Conservation (phyloP, 177 flowering plant species). For the Vitis hybrid region DNA sequence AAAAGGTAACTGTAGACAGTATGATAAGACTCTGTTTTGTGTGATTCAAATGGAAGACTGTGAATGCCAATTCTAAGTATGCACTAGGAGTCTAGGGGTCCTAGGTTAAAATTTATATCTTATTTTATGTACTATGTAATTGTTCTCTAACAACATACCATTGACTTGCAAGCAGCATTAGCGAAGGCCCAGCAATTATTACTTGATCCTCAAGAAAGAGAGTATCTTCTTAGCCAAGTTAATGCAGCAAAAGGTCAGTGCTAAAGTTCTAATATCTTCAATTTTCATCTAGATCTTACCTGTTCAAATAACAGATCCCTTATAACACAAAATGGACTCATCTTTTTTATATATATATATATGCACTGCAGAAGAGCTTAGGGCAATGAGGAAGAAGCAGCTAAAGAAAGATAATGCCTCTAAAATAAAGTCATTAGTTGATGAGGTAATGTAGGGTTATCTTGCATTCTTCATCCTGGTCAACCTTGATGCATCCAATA, state of each 20-base stretch:
- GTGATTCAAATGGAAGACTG: not conserved
- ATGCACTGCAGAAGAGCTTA: slow-evolving; percentile 76
- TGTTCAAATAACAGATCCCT: too few species aligned
- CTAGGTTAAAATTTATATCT: not conserved
- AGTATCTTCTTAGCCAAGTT: slow-evolving; percentile 86
- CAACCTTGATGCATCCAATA: too few species aligned
- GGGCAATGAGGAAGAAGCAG: slow-evolving; percentile 80
- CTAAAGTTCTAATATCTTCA: not conserved
- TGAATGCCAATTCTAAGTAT: not conserved
- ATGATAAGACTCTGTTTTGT: not conserved
- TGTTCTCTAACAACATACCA: not conserved
- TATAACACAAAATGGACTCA: too few species aligned
- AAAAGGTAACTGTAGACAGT: too few species aligned
- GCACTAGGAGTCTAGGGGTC: not conserved
- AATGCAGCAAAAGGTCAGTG: slow-evolving; percentile 82
- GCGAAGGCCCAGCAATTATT: slow-evolving; percentile 95
- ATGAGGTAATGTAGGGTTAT: slow-evolving; percentile 57
- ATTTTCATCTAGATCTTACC: too few species aligned
- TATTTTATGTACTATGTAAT: not conserved
- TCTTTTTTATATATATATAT: too few species aligned
- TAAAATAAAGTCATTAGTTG: slow-evolving; percentile 84
- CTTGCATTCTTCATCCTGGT: too few species aligned
- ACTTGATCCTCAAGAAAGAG: slow-evolving; percentile 88
- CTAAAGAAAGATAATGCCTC: slow-evolving; percentile 92
- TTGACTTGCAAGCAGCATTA: slow-evolving; percentile 64